Evolutionary conservation across 768 basidiomycete species (phyloP).

Genomic region (Cystofilobasidium ferigula): DNA sequence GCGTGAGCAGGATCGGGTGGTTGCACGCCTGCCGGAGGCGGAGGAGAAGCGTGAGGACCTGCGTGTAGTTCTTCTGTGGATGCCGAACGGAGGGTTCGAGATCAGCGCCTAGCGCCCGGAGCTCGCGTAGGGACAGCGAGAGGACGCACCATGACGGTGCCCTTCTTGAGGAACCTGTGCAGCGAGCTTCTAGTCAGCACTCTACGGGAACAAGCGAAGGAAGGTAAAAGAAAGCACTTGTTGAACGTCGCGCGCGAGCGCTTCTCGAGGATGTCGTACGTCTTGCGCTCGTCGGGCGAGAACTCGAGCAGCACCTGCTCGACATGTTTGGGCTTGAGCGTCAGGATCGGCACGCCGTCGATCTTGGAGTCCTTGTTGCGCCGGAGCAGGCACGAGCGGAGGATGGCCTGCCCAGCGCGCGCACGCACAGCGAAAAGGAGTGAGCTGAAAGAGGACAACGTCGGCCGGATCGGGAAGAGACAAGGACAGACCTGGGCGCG

Average conservation of each 20-base stretch:
- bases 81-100: background rate
- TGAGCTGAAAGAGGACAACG: too few species aligned
- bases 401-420: slow-evolving; percentile 44
- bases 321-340: slow-evolving; percentile 48
- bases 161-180: slow-evolving; percentile 20
- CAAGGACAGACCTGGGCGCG: slow-evolving; percentile 11
- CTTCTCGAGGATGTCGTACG: slow-evolving; percentile 42
- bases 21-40: slow-evolving; percentile 23
- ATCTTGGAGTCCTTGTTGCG: slow-evolving; percentile 58
- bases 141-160: slow-evolving; percentile 14
- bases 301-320: slow-evolving; percentile 43
- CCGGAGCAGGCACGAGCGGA: slow-evolving; percentile 48
- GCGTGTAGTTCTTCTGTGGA: background rate
- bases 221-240: slow-evolving; percentile 29
- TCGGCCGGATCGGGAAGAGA: slow-evolving; percentile 33
- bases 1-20: slow-evolving; percentile 19
- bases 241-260: slow-evolving; percentile 54
- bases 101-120: slow-evolving; percentile 41
- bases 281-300: slow-evolving; percentile 50
- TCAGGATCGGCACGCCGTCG: slow-evolving; percentile 58
- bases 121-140: background rate
- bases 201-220: background rate
- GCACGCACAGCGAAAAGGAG: too few species aligned
- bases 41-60: slow-evolving; percentile 13
- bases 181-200: too few species aligned